Evolutionary conservation across 768 basidiomycete species (phyloP).

Genomic region (Suillus paluster): DNA sequence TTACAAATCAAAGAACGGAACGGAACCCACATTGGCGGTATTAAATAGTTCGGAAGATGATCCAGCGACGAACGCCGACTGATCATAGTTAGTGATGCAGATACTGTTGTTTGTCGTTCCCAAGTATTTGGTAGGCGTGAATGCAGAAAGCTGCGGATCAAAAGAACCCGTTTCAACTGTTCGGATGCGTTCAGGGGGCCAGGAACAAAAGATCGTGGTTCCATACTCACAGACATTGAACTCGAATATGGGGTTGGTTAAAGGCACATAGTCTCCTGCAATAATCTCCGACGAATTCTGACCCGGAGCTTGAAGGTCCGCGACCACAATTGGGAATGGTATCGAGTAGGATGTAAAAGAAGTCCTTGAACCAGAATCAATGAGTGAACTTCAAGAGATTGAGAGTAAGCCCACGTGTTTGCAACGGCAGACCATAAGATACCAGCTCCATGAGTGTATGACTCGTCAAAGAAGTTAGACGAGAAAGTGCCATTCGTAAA

Average conservation of each 20-base stretch:
- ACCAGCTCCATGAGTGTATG: constrained; percentile 38
- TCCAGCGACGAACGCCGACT: constrained; percentile 41
- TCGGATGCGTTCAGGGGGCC: not conserved
- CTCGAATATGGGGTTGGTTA: constrained; percentile 39
- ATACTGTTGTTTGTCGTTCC: constrained; percentile 41
- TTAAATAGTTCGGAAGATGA: constrained; percentile 45
- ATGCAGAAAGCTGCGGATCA: constrained; percentile 49
- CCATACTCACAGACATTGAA: constrained; percentile 37
- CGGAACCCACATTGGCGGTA: constrained; percentile 27
- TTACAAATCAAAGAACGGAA: not conserved
- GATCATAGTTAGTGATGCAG: constrained; percentile 42
- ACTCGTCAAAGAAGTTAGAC: constrained; percentile 33
- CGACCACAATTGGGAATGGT: constrained; percentile 46
- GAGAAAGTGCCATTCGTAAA: constrained; percentile 43
- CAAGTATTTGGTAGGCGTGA: constrained; percentile 48
- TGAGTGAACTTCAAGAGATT: constrained; percentile 3
- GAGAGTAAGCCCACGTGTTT: constrained; percentile 33
- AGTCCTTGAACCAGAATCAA: constrained; percentile 22
- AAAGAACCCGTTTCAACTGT: constrained; percentile 46
- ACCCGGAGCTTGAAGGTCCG: constrained; percentile 27
- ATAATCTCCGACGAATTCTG: constrained; percentile 29
- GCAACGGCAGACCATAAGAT: constrained; percentile 38
- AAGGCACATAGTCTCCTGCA: constrained; percentile 29
- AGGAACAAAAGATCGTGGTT: not conserved
- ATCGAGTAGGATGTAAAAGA: constrained; percentile 38